Evolutionary conservation across 495 filamentous ascomycete species (phyloP), one percentile per base, ranked within the genome.

Genomic region (Thermothielavioides terrestris): DNA sequence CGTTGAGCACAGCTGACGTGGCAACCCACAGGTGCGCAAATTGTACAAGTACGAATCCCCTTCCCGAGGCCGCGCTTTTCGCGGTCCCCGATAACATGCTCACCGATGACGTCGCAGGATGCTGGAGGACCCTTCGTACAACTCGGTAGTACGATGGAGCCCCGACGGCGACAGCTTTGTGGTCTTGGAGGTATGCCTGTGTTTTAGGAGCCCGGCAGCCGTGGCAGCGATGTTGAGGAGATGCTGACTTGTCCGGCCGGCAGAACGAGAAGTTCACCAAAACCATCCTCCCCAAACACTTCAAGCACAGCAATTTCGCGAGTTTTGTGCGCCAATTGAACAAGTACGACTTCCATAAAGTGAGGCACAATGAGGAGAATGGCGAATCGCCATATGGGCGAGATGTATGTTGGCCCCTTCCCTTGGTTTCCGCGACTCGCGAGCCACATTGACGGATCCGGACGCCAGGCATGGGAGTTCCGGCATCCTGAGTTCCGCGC

Each of bases 261-360:
- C 64, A 96, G 92, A 95, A 92, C 67, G 94, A 97, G 61, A 92
- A 94, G 66, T 99, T 99, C 62, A 97, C 92, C 38, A 97, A 95
- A 66, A 84, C 84, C 41, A 96, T 99, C 56, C 77, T 98, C 17
- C 94, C 92, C 1, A 95, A 95, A 63, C 92, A 99, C 64, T 97
- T 97, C 76, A 99, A 97, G 71, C 91, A 97, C 68, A 94, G 88
- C 80, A 99, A 99, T 65, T 97, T 99, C 66, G 92, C 94, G 35
- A 95, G 89, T 71, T 99, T 99, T 58, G 92, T 99, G 36, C 86
- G 92, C 57, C 92, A 99, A 67, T 73, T 99, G 41, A 99, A 99
- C 74, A 99, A 99, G 65, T 99, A 95, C 68, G 92, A 97, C 67
- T 99, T 99, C 57, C 94, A 97, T 73, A 99, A 99, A 76, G 92